Evolutionary conservation across 2,329 filamentous ascomycete genomes (phyloP).

Genomic region (Fusarium clavum): DNA sequence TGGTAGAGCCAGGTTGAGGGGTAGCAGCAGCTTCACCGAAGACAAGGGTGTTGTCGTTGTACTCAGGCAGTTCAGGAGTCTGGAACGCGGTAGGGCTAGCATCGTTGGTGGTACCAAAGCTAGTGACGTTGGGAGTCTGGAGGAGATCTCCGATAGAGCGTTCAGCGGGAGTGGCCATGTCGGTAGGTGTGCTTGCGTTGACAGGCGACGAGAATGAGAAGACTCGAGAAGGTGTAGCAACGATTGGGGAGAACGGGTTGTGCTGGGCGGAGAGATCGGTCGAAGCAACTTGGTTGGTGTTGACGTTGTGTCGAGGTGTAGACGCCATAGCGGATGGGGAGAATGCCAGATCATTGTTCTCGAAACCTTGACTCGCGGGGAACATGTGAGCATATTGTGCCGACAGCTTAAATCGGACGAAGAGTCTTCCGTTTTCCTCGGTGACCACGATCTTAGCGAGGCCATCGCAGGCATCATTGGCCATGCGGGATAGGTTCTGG

Average conservation of each 20-base stretch:
- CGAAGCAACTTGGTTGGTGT: background rate
- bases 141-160: background rate
- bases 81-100: background rate
- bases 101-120: background rate
- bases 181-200: background rate
- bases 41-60: slow-evolving; percentile 15
- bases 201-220: slow-evolving; percentile 1
- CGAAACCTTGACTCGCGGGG: slow-evolving; percentile 45
- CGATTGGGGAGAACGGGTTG: background rate
- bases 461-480: slow-evolving; percentile 43
- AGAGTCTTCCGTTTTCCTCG: slow-evolving; percentile 48
- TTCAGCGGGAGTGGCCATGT: background rate
- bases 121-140: slow-evolving; percentile 14
- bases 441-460: slow-evolving; percentile 49
- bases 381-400: slow-evolving; percentile 48
- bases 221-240: background rate
- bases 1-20: background rate
- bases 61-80: slow-evolving; percentile 23
- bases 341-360: slow-evolving; percentile 43
- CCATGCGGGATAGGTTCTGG: slow-evolving; percentile 46
- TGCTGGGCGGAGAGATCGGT: background rate
- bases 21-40: background rate
- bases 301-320: slow-evolving; percentile 40
- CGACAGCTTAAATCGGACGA: slow-evolving; percentile 56
- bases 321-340: slow-evolving; percentile 42